phyloP scores from a whole-genome alignment of 306 rosid species.

The Begonia fuchsioides region DNA sequence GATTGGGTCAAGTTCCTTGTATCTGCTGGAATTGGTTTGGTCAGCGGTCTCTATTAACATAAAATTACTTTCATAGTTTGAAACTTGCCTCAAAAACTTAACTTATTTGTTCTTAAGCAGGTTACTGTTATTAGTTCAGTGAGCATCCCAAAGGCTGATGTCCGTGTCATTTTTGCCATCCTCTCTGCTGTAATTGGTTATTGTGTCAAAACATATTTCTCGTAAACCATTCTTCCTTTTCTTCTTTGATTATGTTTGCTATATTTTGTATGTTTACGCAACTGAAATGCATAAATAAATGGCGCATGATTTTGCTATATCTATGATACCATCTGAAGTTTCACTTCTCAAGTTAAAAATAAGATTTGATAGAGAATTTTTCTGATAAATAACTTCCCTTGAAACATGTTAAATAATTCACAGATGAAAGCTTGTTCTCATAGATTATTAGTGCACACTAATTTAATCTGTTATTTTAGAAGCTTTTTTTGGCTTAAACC shows the following conservation, averaged over 20 bases:
- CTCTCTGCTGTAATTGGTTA: slow-evolving; percentile 73
- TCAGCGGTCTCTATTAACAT: slow-evolving; percentile 15
- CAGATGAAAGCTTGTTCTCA: too few relatives aligned
- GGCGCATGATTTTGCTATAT: too few relatives aligned
- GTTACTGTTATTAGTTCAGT: slow-evolving; percentile 73
- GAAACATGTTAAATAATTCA: too few relatives aligned
- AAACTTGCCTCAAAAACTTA: neutral
- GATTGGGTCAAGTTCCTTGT: too few relatives aligned
- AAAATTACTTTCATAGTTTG: slow-evolving; percentile 1
- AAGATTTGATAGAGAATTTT: too few relatives aligned
- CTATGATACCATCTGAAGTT: too few relatives aligned
- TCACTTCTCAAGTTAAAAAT: too few relatives aligned
- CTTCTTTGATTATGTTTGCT: slow-evolving; percentile 3
- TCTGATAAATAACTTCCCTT: too few relatives aligned
- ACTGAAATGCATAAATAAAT: too few relatives aligned
- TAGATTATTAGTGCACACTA: too few relatives aligned
- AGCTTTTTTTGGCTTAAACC: too few relatives aligned
- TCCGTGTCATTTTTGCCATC: slow-evolving; percentile 68
- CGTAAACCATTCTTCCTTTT: slow-evolving; percentile 29
- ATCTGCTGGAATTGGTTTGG: slow-evolving; percentile 88
- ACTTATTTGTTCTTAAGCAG: slow-evolving; percentile 22
- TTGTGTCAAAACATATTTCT: slow-evolving; percentile 72
- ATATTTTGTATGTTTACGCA: neutral
- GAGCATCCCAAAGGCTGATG: slow-evolving; percentile 68
- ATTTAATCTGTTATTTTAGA: too few relatives aligned